Base-by-base conservation (phyloP, 176 grass and related monocot species). In the Tillandsia fasciculata region DNA sequence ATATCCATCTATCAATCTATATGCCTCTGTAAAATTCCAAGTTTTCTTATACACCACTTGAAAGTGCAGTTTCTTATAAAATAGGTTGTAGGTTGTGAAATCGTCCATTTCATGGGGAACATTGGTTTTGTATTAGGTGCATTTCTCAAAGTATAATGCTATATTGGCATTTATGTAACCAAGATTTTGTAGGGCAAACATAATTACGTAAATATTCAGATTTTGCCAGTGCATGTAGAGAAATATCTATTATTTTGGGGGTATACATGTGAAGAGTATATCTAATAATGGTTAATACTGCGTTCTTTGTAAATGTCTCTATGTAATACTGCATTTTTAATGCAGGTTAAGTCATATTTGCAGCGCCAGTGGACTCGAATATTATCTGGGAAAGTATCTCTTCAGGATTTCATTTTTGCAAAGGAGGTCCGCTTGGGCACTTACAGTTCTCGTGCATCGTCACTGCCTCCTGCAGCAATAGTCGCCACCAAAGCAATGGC, bases 371-470 rank as follows among this genome's bases (percentile, higher is more conserved):
- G 83, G 88, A 75, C 81, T 75, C 88, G 86, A 18, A 91, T 96
- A 78, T 82, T 96, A 83, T 92, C 86, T 70, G 86, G 88, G 28
- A 96, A 87, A 77, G 49, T 91, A 33, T 89, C 83, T 73, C 54
- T 96, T 69, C 83, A 65, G 81, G 92, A 96, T 58, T 96, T 92
- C 24, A 74, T 96, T 83, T 96, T 96, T 80, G 92, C 88, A 9
- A 96, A 96, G 78, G 88, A 89, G 74, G 92, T 96, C 70, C 83
- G 86, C 29, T 59, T 91, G 66, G 92, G 88, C 63, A 89, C 88
- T 42, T 96, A 89, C 66, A 96, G 88, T 58, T 47, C 68, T 65
- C 80, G 81, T 64, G 75, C 72, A 67, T 88, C 82, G n/a, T 85
- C 88, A 11, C 52, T 96, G 54, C 93, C 93, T 61, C 88, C 93